Evolutionary conservation across 2,329 filamentous ascomycete species (phyloP).

Genomic region (Neonectria ditissima): DNA sequence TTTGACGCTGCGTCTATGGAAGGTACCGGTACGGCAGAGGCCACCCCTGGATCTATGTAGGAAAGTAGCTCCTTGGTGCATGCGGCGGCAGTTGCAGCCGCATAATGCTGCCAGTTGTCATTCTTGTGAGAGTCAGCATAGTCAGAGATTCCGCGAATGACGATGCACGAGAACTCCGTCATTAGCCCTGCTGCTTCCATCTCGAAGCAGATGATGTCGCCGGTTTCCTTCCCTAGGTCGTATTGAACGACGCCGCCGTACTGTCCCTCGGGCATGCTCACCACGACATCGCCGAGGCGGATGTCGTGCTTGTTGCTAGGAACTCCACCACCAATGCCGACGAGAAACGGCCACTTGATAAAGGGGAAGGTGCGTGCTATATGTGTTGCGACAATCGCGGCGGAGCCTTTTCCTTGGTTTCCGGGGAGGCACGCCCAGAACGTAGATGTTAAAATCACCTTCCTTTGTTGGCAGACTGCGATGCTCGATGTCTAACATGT

Average conservation of each 20-base stretch:
- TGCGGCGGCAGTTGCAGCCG: constrained; percentile 33
- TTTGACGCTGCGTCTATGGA: not conserved
- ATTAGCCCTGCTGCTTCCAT: constrained; percentile 40
- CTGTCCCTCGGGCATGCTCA: constrained; percentile 26
- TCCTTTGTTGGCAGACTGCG: constrained; percentile 22
- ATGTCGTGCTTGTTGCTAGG: constrained; percentile 44
- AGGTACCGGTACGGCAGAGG: no score
- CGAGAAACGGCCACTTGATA: constrained; percentile 41
- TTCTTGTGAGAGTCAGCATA: constrained; percentile 43
- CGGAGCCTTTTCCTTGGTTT: constrained; percentile 41
- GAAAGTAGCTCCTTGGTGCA: constrained; percentile 33
- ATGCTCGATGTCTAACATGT: constrained; percentile 46
- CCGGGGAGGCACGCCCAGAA: constrained; percentile 44
- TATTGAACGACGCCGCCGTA: constrained; percentile 40
- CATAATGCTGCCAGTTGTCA: constrained; percentile 36
- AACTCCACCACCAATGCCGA: constrained; percentile 44
- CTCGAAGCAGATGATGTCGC: constrained; percentile 33
- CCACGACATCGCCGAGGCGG: constrained; percentile 42
- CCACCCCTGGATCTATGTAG: not conserved
- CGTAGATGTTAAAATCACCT: constrained; percentile 43
- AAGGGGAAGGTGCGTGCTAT: constrained; percentile 41
- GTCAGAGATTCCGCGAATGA: constrained; percentile 38
- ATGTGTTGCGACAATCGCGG: constrained; percentile 40
- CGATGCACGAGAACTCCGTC: constrained; percentile 33
- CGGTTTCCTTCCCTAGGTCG: constrained; percentile 34